phyloP scores from a whole-genome alignment of 352 stramenopile genomes.

The Thalassiosira livingstoniorum region DNA sequence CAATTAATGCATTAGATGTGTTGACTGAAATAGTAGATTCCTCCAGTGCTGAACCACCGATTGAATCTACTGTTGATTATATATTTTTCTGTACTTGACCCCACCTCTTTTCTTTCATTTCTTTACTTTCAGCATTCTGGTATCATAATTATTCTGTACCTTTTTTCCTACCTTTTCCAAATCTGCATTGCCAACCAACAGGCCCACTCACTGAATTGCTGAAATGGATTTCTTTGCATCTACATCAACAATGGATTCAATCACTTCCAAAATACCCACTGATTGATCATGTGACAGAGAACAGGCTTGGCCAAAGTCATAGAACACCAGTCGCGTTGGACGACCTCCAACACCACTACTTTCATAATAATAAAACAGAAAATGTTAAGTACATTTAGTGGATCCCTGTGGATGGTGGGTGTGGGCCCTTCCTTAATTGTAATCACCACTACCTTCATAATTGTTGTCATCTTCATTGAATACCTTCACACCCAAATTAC shows the following conservation, averaged over 20 bases:
- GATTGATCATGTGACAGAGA: constrained; percentile 79
- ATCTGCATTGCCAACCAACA: constrained; percentile 84
- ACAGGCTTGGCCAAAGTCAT: constrained; percentile 90
- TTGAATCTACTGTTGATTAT: too few relatives aligned
- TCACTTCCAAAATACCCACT: constrained; percentile 83
- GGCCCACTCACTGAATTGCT: constrained; percentile 87
- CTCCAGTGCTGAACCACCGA: too few relatives aligned
- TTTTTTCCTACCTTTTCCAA: constrained; percentile 76
- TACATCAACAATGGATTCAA: constrained; percentile 83
- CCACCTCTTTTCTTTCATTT: constrained; percentile 66
- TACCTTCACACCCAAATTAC: constrained; percentile 78
- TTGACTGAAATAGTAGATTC: neutral
- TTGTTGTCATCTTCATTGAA: too few relatives aligned
- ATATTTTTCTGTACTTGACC: constrained; percentile 61
- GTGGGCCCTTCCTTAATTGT: too few relatives aligned
- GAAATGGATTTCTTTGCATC: constrained; percentile 77
- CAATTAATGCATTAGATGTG: constrained; percentile 19
- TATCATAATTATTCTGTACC: constrained; percentile 81
- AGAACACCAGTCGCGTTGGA: constrained; percentile 86
- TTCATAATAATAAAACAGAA: too few relatives aligned
- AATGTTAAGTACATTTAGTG: too few relatives aligned
- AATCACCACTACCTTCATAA: too few relatives aligned
- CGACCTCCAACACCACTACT: constrained; percentile 28
- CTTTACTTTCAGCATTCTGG: constrained; percentile 83
- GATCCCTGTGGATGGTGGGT: too few relatives aligned